Percentiles rank a stretch among this genome's conserved stretches.
Evolutionary conservation across 306 rosid species (phyloP).

Genomic region (Ormosia emarginata): DNA sequence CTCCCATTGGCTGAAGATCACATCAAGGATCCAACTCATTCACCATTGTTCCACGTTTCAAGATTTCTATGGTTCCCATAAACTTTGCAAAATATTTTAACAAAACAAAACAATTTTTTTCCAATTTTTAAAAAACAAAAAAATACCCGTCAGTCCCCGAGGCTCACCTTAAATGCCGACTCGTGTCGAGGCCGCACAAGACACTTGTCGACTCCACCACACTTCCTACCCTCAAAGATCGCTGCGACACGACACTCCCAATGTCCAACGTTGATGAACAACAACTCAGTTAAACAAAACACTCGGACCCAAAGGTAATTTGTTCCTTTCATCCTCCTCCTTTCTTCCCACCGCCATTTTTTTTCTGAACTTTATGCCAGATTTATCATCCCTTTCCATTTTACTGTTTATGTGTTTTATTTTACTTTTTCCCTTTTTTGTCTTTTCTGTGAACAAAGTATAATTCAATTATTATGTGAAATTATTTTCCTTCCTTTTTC

Average conservation of each 20-base stretch:
- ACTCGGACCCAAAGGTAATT: constrained; percentile 17
- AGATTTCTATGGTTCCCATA: background rate
- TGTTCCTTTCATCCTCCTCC: background rate
- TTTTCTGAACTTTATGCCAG: background rate
- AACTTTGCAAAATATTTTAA: background rate
- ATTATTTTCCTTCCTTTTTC: background rate
- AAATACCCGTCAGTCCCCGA: background rate
- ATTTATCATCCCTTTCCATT: background rate
- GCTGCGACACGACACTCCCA: constrained; percentile 38
- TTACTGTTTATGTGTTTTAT: background rate
- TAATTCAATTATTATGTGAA: background rate
- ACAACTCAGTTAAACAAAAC: background rate
- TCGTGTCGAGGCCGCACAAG: constrained; percentile 40
- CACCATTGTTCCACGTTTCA: constrained; percentile 62
- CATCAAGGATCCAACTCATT: constrained; percentile 14
- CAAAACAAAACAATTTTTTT: background rate
- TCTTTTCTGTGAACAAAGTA: background rate
- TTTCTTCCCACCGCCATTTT: constrained; percentile 6
- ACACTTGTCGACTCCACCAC: constrained; percentile 74
- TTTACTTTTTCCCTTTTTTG: background rate
- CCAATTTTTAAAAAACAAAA: background rate
- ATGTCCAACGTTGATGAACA: background rate
- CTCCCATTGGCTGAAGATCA: constrained; percentile 29
- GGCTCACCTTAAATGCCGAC: constrained; percentile 45
- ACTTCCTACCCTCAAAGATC: constrained; percentile 20